These are phyloP conservation scores for Leccinum fibrillosum DNA, from an alignment of 768 basidiomycete species.

Conservation along the genomic window DNA sequence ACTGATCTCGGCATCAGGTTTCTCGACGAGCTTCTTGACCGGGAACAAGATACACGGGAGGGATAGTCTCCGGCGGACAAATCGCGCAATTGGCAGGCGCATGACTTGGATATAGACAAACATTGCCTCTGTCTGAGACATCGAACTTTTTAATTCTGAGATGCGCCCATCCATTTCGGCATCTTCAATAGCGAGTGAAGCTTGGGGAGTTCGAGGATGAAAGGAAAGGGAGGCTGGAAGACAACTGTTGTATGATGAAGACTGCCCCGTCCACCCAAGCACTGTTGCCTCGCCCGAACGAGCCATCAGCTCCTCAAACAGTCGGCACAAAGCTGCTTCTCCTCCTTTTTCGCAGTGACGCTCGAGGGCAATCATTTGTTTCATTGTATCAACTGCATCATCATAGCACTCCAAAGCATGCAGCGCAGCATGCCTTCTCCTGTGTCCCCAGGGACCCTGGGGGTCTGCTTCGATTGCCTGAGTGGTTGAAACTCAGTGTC, in stretches of 20 bases:
- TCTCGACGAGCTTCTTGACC: neutral
- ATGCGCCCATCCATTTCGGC: neutral
- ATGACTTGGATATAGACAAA: neutral
- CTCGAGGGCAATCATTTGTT: too few species aligned
- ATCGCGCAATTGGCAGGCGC: neutral
- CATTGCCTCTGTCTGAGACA: neutral
- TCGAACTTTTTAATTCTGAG: neutral
- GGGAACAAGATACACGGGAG: constrained; percentile 4
- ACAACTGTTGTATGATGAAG: constrained; percentile 13
- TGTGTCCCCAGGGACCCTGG: too few species aligned
- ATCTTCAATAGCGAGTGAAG: neutral
- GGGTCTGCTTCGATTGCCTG: too few species aligned
- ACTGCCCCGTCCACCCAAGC: constrained; percentile 2
- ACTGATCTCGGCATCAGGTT: neutral
- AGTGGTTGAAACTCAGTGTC: too few species aligned
- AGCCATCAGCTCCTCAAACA: too few species aligned
- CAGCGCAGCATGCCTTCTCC: neutral
- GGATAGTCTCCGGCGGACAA: neutral
- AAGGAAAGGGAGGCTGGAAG: constrained; percentile 1
- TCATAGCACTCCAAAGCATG: too few species aligned
- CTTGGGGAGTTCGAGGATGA: neutral
- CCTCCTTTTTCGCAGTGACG: too few species aligned
- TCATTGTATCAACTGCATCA: neutral
- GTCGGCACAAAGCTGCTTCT: too few species aligned
- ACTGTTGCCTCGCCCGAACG: too few species aligned